Conservation (phyloP, 1,284 basidiomycete genomes). For the Ceratobasidium sp. region DNA sequence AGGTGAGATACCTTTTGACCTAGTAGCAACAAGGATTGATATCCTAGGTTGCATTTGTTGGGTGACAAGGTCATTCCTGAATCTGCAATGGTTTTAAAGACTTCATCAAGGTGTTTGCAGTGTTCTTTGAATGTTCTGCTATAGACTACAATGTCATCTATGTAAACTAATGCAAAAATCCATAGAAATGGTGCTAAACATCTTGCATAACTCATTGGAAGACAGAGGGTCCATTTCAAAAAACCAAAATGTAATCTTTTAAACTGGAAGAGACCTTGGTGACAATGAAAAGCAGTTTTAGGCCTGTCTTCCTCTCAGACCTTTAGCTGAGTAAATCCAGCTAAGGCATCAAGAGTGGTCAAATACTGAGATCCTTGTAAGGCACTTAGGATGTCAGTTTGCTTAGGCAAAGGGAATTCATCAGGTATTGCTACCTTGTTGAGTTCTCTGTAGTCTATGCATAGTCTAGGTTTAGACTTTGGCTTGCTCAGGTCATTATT, state of each 20-base stretch:
- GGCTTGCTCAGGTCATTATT: too few species aligned
- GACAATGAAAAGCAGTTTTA: slow-evolving; percentile 53
- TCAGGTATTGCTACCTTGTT: slow-evolving; percentile 52
- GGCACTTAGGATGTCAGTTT: slow-evolving; percentile 51
- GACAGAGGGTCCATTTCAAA: slow-evolving; percentile 53
- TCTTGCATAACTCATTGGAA: slow-evolving; percentile 54
- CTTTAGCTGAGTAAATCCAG: slow-evolving; percentile 54
- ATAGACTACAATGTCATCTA: slow-evolving; percentile 54
- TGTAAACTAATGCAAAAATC: slow-evolving; percentile 58
- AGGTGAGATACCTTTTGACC: slow-evolving; percentile 52
- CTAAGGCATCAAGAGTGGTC: slow-evolving; percentile 52
- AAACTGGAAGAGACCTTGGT: slow-evolving; percentile 54
- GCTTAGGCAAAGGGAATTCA: slow-evolving; percentile 54
- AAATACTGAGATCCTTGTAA: slow-evolving; percentile 51
- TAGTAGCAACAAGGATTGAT: slow-evolving; percentile 50
- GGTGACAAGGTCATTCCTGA: slow-evolving; percentile 52
- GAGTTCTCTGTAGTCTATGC: slow-evolving; percentile 51
- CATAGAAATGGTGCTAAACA: slow-evolving; percentile 53
- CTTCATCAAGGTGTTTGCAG: slow-evolving; percentile 48
- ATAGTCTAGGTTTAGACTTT: slow-evolving; percentile 49
- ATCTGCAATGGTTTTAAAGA: slow-evolving; percentile 48
- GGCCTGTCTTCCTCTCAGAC: slow-evolving; percentile 48
- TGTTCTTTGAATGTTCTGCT: slow-evolving; percentile 51
- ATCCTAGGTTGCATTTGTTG: slow-evolving; percentile 51
- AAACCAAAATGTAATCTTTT: slow-evolving; percentile 55